phyloP scores from a whole-genome alignment of 2,329 filamentous ascomycete genomes.

The Fusarium nematophilum region DNA sequence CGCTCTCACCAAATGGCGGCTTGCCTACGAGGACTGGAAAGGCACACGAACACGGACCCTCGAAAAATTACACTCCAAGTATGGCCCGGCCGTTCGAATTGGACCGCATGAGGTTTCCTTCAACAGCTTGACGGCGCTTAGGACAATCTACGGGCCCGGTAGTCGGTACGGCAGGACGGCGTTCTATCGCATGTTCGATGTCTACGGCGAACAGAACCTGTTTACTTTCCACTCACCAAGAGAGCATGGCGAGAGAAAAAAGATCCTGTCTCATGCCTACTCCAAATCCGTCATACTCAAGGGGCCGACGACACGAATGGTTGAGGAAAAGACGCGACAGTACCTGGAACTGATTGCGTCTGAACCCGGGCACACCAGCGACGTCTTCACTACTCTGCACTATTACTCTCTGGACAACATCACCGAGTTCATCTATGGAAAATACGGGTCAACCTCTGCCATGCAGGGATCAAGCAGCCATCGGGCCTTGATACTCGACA shows the following conservation, averaged over 20 bases:
- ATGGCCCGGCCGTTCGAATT: conserved; percentile 60
- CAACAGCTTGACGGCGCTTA: conserved; percentile 55
- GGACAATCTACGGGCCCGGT: conserved; percentile 66
- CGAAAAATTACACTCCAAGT: conserved; percentile 55
- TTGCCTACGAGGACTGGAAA: conserved; percentile 57
- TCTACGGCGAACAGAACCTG: conserved; percentile 62
- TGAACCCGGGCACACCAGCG: conserved; percentile 22
- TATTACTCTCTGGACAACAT: conserved; percentile 35
- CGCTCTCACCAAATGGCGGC: conserved; percentile 57
- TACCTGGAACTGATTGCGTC: conserved; percentile 24
- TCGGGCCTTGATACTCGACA: conserved; percentile 23
- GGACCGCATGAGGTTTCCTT: conserved; percentile 59
- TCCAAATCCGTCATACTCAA: conserved; percentile 58
- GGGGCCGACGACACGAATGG: conserved; percentile 12
- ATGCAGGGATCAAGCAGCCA: conserved; percentile 21
- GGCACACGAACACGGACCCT: conserved; percentile 56
- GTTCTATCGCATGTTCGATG: conserved; percentile 68
- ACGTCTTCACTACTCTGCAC: conserved; percentile 32
- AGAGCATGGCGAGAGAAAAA: conserved; percentile 62
- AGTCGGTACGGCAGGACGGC: conserved; percentile 60
- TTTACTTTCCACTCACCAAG: conserved; percentile 60
- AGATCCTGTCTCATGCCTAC: conserved; percentile 63
- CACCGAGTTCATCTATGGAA: conserved; percentile 27
- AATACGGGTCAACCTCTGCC: conserved; percentile 27
- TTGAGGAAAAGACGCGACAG: conserved; percentile 31